phyloP scores from a whole-genome alignment of 305 asterid species.

The Fraxinus platypoda region DNA sequence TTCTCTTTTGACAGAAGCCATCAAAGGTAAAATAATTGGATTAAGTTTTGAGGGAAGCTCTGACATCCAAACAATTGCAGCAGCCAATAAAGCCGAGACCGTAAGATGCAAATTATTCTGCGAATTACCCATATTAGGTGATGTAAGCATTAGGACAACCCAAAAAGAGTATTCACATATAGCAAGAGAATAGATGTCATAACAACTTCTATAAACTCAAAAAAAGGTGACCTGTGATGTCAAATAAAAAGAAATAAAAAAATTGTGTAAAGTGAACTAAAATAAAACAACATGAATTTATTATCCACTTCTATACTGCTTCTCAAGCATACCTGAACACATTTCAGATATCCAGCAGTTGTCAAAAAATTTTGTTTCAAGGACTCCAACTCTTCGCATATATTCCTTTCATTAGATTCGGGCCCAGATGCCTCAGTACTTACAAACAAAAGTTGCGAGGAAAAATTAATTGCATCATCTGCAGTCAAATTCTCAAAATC shows the following conservation, averaged over 20 bases:
- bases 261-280: neutral
- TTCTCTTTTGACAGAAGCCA: constrained; percentile 93
- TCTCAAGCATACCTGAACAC: constrained; percentile 74
- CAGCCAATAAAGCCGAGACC: constrained; percentile 88
- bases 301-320: constrained; percentile 13
- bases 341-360: constrained; percentile 93
- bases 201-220: neutral
- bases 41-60: constrained; percentile 88
- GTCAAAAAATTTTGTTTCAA: constrained; percentile 80
- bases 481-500: constrained; percentile 71
- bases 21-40: constrained; percentile 86
- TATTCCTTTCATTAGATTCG: constrained; percentile 54
- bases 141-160: constrained; percentile 26
- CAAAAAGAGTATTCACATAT: neutral
- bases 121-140: constrained; percentile 30
- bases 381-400: constrained; percentile 80
- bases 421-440: constrained; percentile 42
- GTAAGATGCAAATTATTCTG: constrained; percentile 93
- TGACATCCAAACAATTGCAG: constrained; percentile 96
- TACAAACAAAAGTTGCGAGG: constrained; percentile 60
- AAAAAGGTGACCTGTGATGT: neutral
- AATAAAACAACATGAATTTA: constrained; percentile 3
- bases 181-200: constrained; percentile 15
- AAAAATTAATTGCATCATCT: constrained; percentile 81
- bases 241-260: constrained; percentile 5